phyloP scores from a whole-genome alignment of 2,329 filamentous ascomycete species.

The Neopestalotiopsis sp. region DNA sequence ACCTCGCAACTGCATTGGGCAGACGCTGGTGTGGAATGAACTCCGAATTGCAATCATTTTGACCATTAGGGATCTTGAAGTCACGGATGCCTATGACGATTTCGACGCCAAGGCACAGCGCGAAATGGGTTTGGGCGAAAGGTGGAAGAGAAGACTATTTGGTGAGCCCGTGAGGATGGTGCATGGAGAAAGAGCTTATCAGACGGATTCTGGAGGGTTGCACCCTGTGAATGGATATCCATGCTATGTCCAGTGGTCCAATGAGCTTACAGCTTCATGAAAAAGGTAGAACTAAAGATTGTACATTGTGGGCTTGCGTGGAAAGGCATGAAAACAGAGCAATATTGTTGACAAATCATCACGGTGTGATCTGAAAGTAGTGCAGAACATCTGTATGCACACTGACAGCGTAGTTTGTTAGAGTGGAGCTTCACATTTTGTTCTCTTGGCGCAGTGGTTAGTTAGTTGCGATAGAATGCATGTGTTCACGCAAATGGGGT shows the following conservation, averaged over 20 bases:
- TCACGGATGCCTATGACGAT: constrained; percentile 21
- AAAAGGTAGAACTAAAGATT: too few relatives aligned
- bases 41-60: constrained; percentile 14
- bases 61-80: constrained; percentile 14
- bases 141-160: not conserved
- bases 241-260: constrained; percentile 18
- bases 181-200: constrained; percentile 22
- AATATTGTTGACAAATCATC: too few relatives aligned
- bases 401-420: too few relatives aligned
- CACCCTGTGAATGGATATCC: constrained; percentile 22
- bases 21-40: constrained; percentile 15
- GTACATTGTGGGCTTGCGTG: too few relatives aligned
- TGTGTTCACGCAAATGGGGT: too few relatives aligned
- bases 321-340: too few relatives aligned
- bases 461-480: too few relatives aligned
- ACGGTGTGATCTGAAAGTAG: too few relatives aligned
- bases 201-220: constrained; percentile 20
- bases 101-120: constrained; percentile 18
- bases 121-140: not conserved
- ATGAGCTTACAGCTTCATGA: too few relatives aligned
- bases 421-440: too few relatives aligned
- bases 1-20: constrained; percentile 22
- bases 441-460: too few relatives aligned
- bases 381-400: too few relatives aligned
- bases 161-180: constrained; percentile 14